phyloP scores from a whole-genome alignment of 495 filamentous ascomycete species.

The Trypethelium eluteriae region DNA sequence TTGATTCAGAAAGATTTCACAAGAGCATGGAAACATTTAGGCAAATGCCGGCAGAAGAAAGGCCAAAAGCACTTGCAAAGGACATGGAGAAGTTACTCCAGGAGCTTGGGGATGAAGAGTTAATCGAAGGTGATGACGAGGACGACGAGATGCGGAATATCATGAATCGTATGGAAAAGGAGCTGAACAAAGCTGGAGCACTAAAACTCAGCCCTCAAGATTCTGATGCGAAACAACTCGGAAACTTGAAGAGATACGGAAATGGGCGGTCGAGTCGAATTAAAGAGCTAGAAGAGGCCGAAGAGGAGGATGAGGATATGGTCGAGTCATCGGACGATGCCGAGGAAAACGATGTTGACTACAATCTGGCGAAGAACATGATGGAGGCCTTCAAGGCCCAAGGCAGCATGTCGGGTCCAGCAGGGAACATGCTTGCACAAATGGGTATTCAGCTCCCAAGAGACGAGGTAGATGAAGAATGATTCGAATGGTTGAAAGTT shows the following conservation, averaged over 20 bases:
- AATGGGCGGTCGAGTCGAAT: background rate
- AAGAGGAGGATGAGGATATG: slow-evolving; percentile 15
- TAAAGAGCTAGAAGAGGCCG: slow-evolving; percentile 4
- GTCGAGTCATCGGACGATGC: slow-evolving; percentile 38
- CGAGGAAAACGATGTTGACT: slow-evolving; percentile 64
- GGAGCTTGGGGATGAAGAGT: slow-evolving; percentile 41
- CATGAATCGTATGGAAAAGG: slow-evolving; percentile 70
- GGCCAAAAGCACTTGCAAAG: background rate
- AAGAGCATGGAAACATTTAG: slow-evolving; percentile 93
- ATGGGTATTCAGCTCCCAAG: slow-evolving; percentile 75
- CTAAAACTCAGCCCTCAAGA: slow-evolving; percentile 50
- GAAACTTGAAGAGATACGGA: background rate
- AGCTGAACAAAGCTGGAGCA: slow-evolving; percentile 69
- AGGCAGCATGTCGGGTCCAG: slow-evolving; percentile 73
- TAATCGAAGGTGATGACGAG: slow-evolving; percentile 46
- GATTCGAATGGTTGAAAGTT: background rate
- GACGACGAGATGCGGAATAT: slow-evolving; percentile 62
- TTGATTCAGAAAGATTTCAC: slow-evolving; percentile 78
- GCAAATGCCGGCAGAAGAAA: slow-evolving; percentile 54
- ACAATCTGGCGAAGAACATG: slow-evolving; percentile 82
- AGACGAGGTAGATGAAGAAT: slow-evolving; percentile 53
- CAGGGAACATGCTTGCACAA: slow-evolving; percentile 74
- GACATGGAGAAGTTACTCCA: slow-evolving; percentile 27
- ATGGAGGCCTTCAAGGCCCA: slow-evolving; percentile 89
- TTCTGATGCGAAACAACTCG: background rate